Base-by-base conservation (phyloP, 164 flowering plant species). In the Piper longum region DNA sequence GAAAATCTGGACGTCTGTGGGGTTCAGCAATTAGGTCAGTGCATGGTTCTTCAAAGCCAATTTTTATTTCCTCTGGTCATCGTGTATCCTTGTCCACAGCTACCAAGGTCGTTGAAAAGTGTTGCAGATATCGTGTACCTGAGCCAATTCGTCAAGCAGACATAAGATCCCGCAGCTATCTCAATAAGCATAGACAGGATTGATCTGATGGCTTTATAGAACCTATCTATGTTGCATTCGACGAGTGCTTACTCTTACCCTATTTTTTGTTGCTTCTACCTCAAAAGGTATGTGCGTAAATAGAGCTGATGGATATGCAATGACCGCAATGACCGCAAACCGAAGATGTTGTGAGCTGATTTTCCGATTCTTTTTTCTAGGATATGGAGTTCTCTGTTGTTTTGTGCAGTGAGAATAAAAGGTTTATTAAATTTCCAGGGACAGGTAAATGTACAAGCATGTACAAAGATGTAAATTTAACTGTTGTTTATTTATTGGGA, bases 1-100 rank as follows among this genome's bases (percentile, higher is more conserved):
- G 98, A 45, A 54, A 65, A 72, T 85, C 96, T 43, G 92, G 91
- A 41, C 56, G 59, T 61, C 71, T 72, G 43, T 77, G 80, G 77
- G 98, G 98, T 71, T 88, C 69, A 70, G 96, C 95, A 63, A 68
- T 85, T 81, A 76, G 78, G 51, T 74, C 87, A 41, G 73, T 83
- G 42, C 40, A 39, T 48, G 77, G 62, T 40, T 80, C 89, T 39
- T 57, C 63, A 63, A 89, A 83, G 72, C 95, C 97, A 17, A 82
- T 89, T 68, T 89, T 69, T 70, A 58, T 87, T 54, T 89, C 97
- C 59, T 66, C 71, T 71, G 97, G 97, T 41, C 87, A 89, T 66
- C 85, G 95, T 43, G 64, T 89, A 64, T 85, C 91, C 59, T 83
- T 89, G 70, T 76, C 80, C 26, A 78, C 81, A 69, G 91, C 91